Percentiles rank a stretch among this genome's conserved stretches.
These are phyloP conservation scores for Diaporthe destruens DNA, from an alignment of 2,329 filamentous ascomycete species.

Conservation along the genomic window DNA sequence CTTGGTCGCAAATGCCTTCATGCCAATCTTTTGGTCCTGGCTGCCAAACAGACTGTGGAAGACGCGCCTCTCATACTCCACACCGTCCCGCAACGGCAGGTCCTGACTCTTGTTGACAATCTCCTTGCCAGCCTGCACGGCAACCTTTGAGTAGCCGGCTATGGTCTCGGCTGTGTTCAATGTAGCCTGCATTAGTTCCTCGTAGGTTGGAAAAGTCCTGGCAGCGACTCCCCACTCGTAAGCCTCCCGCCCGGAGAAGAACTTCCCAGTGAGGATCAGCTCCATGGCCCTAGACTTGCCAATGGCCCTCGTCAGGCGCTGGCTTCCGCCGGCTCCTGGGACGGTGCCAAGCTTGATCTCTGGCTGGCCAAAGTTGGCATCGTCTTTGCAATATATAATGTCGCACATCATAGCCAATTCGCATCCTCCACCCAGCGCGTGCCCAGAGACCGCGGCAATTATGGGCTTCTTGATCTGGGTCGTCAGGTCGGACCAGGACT, in stretches of 20 bases:
- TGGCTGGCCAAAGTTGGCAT: slow-evolving; percentile 93
- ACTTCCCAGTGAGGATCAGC: slow-evolving; percentile 86
- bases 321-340: slow-evolving; percentile 91
- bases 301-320: slow-evolving; percentile 85
- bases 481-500: slow-evolving; percentile 90
- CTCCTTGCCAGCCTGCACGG: slow-evolving; percentile 92
- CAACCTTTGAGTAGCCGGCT: slow-evolving; percentile 87
- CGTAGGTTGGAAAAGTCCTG: slow-evolving; percentile 81
- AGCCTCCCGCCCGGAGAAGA: slow-evolving; percentile 86
- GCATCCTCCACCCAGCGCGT: slow-evolving; percentile 94
- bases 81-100: slow-evolving; percentile 84
- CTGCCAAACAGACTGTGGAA: slow-evolving; percentile 96
- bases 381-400: slow-evolving; percentile 88
- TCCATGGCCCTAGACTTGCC: slow-evolving; percentile 93
- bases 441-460: slow-evolving; percentile 93
- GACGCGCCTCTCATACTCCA: slow-evolving; percentile 93
- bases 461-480: slow-evolving; percentile 91
- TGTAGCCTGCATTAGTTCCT: slow-evolving; percentile 84
- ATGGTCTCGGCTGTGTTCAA: slow-evolving; percentile 90
- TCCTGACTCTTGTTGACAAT: slow-evolving; percentile 99
- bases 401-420: slow-evolving; percentile 99
- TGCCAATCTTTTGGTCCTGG: slow-evolving; percentile 95
- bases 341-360: slow-evolving; percentile 96
- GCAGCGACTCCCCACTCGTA: slow-evolving; percentile 93
- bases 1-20: slow-evolving; percentile 97